phyloP scores from a whole-genome alignment of 2,329 filamentous ascomycete genomes.

The Zasmidium angulare region DNA sequence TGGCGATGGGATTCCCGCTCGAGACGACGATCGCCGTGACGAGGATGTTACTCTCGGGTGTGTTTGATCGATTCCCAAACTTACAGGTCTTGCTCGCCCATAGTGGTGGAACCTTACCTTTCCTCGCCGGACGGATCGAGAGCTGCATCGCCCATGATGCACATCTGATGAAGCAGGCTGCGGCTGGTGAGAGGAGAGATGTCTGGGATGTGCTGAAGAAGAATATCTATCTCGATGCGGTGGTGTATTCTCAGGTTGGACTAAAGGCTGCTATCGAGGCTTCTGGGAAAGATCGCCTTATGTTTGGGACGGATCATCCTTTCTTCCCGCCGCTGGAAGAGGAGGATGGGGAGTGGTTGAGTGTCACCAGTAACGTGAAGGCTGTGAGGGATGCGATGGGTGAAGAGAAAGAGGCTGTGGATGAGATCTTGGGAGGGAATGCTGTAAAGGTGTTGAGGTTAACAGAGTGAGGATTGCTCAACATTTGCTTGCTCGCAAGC shows the following conservation, averaged over 20 bases:
- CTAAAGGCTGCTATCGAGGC: slow-evolving; percentile 69
- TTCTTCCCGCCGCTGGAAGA: slow-evolving; percentile 77
- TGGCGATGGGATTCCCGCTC: slow-evolving; percentile 84
- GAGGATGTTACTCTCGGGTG: slow-evolving; percentile 81
- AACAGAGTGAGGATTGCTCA: too few relatives aligned
- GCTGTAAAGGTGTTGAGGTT: slow-evolving; percentile 53
- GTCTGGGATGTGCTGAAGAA: slow-evolving; percentile 67
- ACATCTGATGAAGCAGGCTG: slow-evolving; percentile 63
- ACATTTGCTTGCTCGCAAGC: too few relatives aligned
- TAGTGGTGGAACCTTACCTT: slow-evolving; percentile 83
- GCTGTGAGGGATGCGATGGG: slow-evolving; percentile 57
- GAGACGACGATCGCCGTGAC: slow-evolving; percentile 90
- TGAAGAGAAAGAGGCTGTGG: slow-evolving; percentile 45
- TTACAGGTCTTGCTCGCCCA: slow-evolving; percentile 80
- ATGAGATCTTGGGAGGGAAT: slow-evolving; percentile 61
- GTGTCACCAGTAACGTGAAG: slow-evolving; percentile 60
- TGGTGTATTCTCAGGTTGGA: slow-evolving; percentile 75
- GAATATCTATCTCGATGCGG: slow-evolving; percentile 86
- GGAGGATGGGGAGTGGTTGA: slow-evolving; percentile 62
- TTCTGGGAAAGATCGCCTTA: slow-evolving; percentile 57
- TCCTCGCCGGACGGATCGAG: slow-evolving; percentile 83
- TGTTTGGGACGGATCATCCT: slow-evolving; percentile 69
- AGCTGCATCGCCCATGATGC: slow-evolving; percentile 83
- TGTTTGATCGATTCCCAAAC: slow-evolving; percentile 72
- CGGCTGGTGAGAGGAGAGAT: slow-evolving; percentile 55